Conservation (phyloP, 768 basidiomycete genomes). For the Boletus sp. region DNA sequence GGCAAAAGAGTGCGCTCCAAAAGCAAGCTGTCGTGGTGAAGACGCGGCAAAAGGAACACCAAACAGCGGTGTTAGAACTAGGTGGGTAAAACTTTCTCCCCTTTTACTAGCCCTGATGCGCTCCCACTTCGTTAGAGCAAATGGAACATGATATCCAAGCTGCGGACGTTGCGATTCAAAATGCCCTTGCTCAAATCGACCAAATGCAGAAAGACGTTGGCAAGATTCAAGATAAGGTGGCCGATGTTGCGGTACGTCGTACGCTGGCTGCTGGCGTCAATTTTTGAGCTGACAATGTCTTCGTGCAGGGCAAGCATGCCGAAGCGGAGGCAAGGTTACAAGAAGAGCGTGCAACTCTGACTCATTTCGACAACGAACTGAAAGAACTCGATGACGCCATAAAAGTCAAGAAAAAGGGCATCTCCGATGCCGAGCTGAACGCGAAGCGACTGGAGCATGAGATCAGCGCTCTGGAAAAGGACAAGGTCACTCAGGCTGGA, state of each 20-base stretch:
- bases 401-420: constrained; percentile 73
- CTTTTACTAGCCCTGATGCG: background rate
- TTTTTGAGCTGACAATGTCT: background rate
- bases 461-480: constrained; percentile 57
- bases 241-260: constrained; percentile 21
- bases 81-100: constrained; percentile 45
- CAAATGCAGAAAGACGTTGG: constrained; percentile 61
- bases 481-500: constrained; percentile 53
- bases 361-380: constrained; percentile 85
- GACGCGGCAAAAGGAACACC: constrained; percentile 83
- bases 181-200: constrained; percentile 43
- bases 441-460: constrained; percentile 71
- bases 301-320: constrained; percentile 48
- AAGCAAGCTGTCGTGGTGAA: constrained; percentile 82
- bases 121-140: constrained; percentile 18
- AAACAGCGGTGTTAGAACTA: constrained; percentile 83
- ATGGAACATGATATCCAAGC: constrained; percentile 30
- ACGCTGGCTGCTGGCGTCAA: background rate
- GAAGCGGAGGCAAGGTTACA: constrained; percentile 69
- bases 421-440: constrained; percentile 62
- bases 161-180: constrained; percentile 17
- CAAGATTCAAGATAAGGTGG: constrained; percentile 51
- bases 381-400: constrained; percentile 78
- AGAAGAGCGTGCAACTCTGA: constrained; percentile 84
- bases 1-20: constrained; percentile 76